Evolutionary conservation across 306 rosid genomes (phyloP), one percentile per base, ranked within the genome.

Genomic region (Lagenaria siceraria): DNA sequence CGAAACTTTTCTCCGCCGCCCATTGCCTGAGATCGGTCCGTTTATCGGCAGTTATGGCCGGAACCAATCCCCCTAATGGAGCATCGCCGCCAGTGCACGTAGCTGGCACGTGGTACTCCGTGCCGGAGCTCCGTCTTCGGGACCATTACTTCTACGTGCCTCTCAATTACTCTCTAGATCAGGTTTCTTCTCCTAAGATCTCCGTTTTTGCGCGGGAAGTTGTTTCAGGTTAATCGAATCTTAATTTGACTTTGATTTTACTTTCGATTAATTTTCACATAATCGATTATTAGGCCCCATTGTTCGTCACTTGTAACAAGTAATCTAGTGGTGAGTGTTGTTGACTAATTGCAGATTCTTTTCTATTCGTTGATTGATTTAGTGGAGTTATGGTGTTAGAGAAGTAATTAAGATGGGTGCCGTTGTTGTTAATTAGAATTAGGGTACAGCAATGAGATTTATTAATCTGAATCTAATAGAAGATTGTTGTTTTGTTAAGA

Each of bases 131-230:
- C 82, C 89, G 91, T 7, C 88, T 92, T 3, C 98, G 98, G 2
- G 90, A 89, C 80, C 97, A 95, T 81, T 80, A 83, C 35, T 95
- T 95, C 88, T 49, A 74, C 0, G 91, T 89, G 2, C 98, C 98
- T 63, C 88, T 95, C 8, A 89, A 90, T 21, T 84, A 95, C 85
- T 84, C 96, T 62, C 82, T 49, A 10, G 82, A 86, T 31, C 64
- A 8, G 12, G 29, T 33, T 19, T 78, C 88, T 62, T 85, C 89
- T 74, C 80, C 89, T 17, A 87, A 83, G 78, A 92, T 95, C 80
- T 77, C 96, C 17, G 81, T 95, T 84, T 92, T 92, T 49, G 96
- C 97, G 78, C 98, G 98, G 82, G 98, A 95, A 89, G 90, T 89
- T 19, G 96, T 95, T 63, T 85, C 93, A 56, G 98, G 98, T 91